Conservation (phyloP, 2,329 filamentous ascomycete genomes). For the Colletotrichum brevisporum region DNA sequence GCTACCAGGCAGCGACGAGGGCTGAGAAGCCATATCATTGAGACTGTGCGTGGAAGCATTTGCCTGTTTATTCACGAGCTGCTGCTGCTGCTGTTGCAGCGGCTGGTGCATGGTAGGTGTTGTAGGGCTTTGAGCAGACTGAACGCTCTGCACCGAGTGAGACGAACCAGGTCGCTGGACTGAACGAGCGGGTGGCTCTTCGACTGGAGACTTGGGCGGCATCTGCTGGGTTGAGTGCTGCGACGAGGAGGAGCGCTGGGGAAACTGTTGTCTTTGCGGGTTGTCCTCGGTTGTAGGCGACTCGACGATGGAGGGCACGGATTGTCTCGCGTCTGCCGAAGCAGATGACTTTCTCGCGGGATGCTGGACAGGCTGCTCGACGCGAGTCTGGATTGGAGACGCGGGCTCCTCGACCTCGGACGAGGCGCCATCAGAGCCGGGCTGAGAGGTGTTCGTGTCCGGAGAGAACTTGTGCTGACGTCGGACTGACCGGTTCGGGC, state of each 20-base stretch:
- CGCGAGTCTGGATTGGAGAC: constrained; percentile 40
- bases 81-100: constrained; percentile 32
- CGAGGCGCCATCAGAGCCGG: constrained; percentile 59
- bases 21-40: constrained; percentile 75
- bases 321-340: constrained; percentile 46
- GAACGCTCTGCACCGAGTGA: constrained; percentile 31
- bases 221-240: constrained; percentile 42
- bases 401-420: constrained; percentile 49
- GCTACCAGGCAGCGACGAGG: constrained; percentile 79
- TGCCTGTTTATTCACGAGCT: constrained; percentile 43
- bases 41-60: constrained; percentile 57
- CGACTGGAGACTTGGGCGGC: constrained; percentile 44
- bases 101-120: constrained; percentile 39
- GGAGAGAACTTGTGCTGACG: constrained; percentile 65
- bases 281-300: constrained; percentile 67
- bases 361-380: constrained; percentile 50
- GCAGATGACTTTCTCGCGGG: constrained; percentile 53
- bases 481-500: constrained; percentile 65
- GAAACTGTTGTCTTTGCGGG: constrained; percentile 54
- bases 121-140: constrained; percentile 32
- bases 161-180: constrained; percentile 54
- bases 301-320: constrained; percentile 75
- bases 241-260: constrained; percentile 66
- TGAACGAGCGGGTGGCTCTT: constrained; percentile 64
- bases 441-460: constrained; percentile 64